Evolutionary conservation across 139 green algal species (phyloP), one percentile per base, ranked within the genome.

Genomic region (Ostreobium quekettii): DNA sequence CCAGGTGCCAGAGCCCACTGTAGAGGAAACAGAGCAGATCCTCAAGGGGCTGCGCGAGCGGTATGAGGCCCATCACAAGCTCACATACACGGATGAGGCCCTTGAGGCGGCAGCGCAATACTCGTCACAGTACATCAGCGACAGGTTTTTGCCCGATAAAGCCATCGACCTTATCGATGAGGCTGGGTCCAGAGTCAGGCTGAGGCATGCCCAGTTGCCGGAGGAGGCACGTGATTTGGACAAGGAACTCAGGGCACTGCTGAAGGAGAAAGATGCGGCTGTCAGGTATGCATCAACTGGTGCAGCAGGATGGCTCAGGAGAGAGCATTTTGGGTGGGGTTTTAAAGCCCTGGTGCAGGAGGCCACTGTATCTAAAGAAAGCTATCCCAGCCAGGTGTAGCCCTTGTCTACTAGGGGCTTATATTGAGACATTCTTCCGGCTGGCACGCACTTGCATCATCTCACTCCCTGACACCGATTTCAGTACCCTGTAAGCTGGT

Each of bases 101-200:
- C 83, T 99, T 7, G 80, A 85, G 68, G 85, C 87, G 26, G 93
- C 93, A 8, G 92, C 95, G 60, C 91, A 96, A 82, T 91, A 87
- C 64, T 90, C 86, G 59, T 79, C 76, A 64, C 91, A 97, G 80
- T 98, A 98, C 87, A 98, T 98, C 81, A 90, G 80, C 39, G 89
- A 95, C 73, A 83, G 91, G 67, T 91, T 80, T 24, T 70, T 85
- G 33, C 74, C 80, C 35, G 66, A 85, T 63, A 86, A 95, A 80
- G 95, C 95, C 47, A 99, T 99, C 73, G 93, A 99, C 73, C 83
- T 98, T 63, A 98, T 99, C 67, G 95, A 99, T 67, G 95, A 99
- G 87, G 95, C 95, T 7, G 95, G 95, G 53, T 95, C 85, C 0
- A 82, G 95, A 46, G 95, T 99, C 71, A 89, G 95, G 33, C 84